Conservation (phyloP, 2,329 filamentous ascomycete species). For the Ustilaginoidea virens region DNA sequence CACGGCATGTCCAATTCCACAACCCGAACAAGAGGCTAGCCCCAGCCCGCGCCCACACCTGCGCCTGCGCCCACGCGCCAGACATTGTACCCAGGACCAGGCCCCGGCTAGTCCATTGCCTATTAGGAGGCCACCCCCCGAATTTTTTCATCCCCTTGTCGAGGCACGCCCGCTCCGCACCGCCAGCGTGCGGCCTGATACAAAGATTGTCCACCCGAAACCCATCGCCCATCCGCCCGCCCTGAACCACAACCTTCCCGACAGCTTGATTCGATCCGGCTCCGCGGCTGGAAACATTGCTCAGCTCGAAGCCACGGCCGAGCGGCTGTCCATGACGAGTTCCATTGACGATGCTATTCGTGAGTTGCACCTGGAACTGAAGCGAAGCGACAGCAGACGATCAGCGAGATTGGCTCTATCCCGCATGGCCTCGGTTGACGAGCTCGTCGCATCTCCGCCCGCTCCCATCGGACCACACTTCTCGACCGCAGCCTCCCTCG, state of each 20-base stretch:
- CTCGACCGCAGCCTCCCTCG: conserved; percentile 43
- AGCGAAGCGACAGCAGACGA: conserved; percentile 50
- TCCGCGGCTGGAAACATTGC: conserved; percentile 53
- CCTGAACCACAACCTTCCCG: conserved; percentile 32
- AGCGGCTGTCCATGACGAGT: conserved; percentile 56
- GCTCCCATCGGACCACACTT: conserved; percentile 24
- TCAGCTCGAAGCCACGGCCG: conserved; percentile 59
- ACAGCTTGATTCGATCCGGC: conserved; percentile 44
- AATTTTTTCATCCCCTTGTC: conserved; percentile 4
- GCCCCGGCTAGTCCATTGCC: conserved; percentile 5
- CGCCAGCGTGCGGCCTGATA: conserved; percentile 28
- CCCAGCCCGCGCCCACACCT: no score
- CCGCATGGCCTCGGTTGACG: conserved; percentile 7
- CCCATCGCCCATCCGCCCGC: conserved; percentile 33
- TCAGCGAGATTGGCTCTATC: conserved; percentile 43
- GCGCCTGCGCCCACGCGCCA: no score
- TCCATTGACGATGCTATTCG: conserved; percentile 68
- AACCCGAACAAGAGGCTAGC: conserved; percentile 6
- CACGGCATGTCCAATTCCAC: no score
- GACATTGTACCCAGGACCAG: no score
- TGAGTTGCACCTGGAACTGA: conserved; percentile 55
- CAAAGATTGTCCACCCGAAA: conserved; percentile 22
- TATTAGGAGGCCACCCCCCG: conserved; percentile 4
- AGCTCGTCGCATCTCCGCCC: conserved; percentile 3
- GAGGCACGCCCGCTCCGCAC: conserved; percentile 16